Evolutionary conservation across 228 moss, liverwort and hornwort species (phyloP), one percentile per base, ranked within the genome.

Genomic region (Sphagnum fallax): DNA sequence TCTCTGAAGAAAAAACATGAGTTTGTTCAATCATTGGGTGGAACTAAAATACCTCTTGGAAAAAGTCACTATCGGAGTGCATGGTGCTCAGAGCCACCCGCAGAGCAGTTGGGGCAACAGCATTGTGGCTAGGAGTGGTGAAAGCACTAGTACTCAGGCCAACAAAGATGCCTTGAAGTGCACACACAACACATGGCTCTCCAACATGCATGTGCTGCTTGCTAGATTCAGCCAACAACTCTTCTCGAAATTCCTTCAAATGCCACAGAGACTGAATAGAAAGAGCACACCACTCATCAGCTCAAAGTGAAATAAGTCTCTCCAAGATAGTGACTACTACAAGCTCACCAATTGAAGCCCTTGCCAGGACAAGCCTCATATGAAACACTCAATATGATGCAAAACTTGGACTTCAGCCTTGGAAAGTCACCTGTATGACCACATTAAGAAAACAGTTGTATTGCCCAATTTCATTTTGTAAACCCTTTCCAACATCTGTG

Each of bases 361-460:
- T 32, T 32, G 32, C 32, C 32, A 32, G 32, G 32, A 32, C 32
- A 32, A 32, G 32, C 32, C 32, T 32, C 32, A 32, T 32, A 32
- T 32, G 32, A 32, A 32, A 32, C 32, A 32, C 14, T 6, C 62
- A 62, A 60, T 14, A 14, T 60, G 47, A 8, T 62, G 62, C 62
- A 16, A 16, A 8, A 10, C 62, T 62, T 62, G 16, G 15, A 47
- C 47, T 9, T 4, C 16, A 4, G 62, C 16, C 18, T 14, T 4
- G 7, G 32, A 16, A 8, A 62, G 62, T 62, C 71, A 52, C 82
- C 82, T 82, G 82, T 57, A 82, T 82, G 70, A 82, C 75, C 48
- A 78, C 82, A 63, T 82, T 82, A 49, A 82, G 75, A 58, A 82
- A 82, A 71, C 82, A 82, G 65, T 82, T 82, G 73, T 82, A 82